These are phyloP conservation scores for Poa pratensis DNA, from an alignment of 176 grass and related monocot genomes.

Conservation along the genomic window DNA sequence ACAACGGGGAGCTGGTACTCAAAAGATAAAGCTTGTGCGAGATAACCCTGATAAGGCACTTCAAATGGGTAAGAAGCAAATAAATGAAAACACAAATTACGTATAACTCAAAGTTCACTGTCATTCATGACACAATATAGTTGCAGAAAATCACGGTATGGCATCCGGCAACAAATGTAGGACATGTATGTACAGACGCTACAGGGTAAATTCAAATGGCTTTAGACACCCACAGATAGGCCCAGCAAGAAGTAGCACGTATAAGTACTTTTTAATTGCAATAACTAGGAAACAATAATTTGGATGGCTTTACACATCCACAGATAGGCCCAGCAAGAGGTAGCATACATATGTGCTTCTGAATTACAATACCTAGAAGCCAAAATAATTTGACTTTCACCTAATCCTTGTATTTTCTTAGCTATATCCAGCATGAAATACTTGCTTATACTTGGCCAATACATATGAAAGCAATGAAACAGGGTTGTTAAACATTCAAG, in stretches of 20 bases:
- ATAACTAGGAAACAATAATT: background rate
- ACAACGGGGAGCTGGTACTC: conserved; percentile 80
- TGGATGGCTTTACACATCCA: background rate
- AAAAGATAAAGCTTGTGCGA: conserved; percentile 89
- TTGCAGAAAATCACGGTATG: conserved; percentile 30
- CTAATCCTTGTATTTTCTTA: background rate
- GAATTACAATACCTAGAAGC: background rate
- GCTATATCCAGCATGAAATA: background rate
- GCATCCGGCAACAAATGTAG: background rate
- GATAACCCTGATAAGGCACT: conserved; percentile 77
- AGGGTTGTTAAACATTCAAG: background rate
- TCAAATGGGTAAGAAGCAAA: conserved; percentile 37
- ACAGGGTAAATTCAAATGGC: background rate
- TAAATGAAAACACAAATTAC: conserved; percentile 25
- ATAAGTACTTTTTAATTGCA: background rate
- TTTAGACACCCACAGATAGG: conserved; percentile 5
- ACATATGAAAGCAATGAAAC: background rate
- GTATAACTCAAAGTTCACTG: background rate
- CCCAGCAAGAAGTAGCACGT: background rate
- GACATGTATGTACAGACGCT: background rate
- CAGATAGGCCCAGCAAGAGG: background rate
- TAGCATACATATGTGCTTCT: background rate
- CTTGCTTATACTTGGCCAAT: conserved; percentile 24
- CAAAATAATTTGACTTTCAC: background rate
- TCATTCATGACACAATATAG: conserved; percentile 14